Percentiles rank a stretch among this genome's conserved stretches.
Conservation (phyloP, 2,329 filamentous ascomycete genomes). For the Cercospora citrullina region DNA sequence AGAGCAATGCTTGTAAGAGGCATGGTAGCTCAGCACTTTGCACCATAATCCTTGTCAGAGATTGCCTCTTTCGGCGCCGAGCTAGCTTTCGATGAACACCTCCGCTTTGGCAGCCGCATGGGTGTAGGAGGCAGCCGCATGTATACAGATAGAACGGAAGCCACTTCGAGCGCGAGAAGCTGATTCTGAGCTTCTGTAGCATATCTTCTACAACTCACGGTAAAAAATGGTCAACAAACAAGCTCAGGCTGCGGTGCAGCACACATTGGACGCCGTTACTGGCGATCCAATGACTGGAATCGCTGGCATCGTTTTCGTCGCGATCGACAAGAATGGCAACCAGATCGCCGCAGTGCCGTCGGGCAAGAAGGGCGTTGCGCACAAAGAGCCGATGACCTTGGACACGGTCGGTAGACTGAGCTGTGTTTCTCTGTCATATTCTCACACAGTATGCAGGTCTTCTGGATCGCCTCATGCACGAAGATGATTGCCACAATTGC, state of each 20-base stretch:
- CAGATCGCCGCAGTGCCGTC: slow-evolving; percentile 46
- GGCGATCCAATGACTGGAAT: slow-evolving; percentile 37
- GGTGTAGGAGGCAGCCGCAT: slow-evolving; percentile 4
- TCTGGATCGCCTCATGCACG: slow-evolving; percentile 57
- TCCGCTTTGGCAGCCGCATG: slow-evolving; percentile 17
- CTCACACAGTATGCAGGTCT: slow-evolving; percentile 41
- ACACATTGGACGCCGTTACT: slow-evolving; percentile 39
- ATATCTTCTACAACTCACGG: background rate
- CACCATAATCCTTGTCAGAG: slow-evolving; percentile 8
- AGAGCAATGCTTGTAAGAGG: slow-evolving; percentile 5
- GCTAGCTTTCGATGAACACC: slow-evolving; percentile 14
- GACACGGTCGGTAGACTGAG: slow-evolving; percentile 46
- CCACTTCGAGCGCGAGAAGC: background rate
- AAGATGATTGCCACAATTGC: slow-evolving; percentile 49
- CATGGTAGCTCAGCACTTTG: slow-evolving; percentile 2
- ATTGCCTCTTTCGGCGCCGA: slow-evolving; percentile 15
- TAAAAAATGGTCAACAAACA: slow-evolving; percentile 31
- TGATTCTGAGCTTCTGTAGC: background rate
- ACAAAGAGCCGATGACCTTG: slow-evolving; percentile 55
- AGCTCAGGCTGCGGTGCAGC: slow-evolving; percentile 40
- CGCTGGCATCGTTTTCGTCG: slow-evolving; percentile 49
- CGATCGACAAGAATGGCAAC: slow-evolving; percentile 48
- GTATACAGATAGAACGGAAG: background rate
- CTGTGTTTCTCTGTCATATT: background rate
- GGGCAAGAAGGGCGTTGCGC: slow-evolving; percentile 44